Conservation (phyloP, 2,329 filamentous ascomycete species). For the Sporothrix inflata region DNA sequence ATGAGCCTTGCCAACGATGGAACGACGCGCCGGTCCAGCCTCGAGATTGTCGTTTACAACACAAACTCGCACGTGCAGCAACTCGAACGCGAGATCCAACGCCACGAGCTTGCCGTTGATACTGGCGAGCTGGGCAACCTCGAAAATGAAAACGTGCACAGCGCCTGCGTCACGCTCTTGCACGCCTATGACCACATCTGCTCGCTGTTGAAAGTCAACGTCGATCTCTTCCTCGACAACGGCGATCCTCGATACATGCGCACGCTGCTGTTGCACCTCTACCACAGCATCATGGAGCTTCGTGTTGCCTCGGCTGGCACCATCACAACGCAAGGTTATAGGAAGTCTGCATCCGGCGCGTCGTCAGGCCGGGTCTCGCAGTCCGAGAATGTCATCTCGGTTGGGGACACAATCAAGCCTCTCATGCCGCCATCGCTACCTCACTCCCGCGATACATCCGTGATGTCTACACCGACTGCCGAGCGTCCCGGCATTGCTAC, state of each 20-base stretch:
- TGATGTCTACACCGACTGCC: slow-evolving; percentile 52
- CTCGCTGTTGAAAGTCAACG: slow-evolving; percentile 61
- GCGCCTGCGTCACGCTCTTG: slow-evolving; percentile 65
- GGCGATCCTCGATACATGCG: slow-evolving; percentile 69
- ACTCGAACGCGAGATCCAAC: slow-evolving; percentile 66
- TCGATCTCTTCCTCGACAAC: slow-evolving; percentile 66
- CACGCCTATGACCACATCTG: slow-evolving; percentile 69
- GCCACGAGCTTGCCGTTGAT: slow-evolving; percentile 58
- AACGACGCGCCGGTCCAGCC: slow-evolving; percentile 63
- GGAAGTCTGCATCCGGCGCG: slow-evolving; percentile 20
- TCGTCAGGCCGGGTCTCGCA: slow-evolving; percentile 24
- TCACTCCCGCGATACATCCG: slow-evolving; percentile 35
- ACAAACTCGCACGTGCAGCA: slow-evolving; percentile 69
- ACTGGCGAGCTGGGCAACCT: slow-evolving; percentile 47
- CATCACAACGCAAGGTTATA: slow-evolving; percentile 40
- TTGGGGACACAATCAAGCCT: slow-evolving; percentile 47
- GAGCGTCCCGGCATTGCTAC: slow-evolving; percentile 49
- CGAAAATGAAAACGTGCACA: slow-evolving; percentile 66
- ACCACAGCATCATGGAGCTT: slow-evolving; percentile 70
- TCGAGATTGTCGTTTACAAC: slow-evolving; percentile 70
- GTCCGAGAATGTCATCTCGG: slow-evolving; percentile 34
- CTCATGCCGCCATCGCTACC: slow-evolving; percentile 51
- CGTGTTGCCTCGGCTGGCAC: slow-evolving; percentile 51
- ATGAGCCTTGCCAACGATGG: slow-evolving; percentile 65
- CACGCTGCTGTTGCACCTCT: slow-evolving; percentile 64